Evolutionary conservation across 2,329 filamentous ascomycete species (phyloP), one percentile per base, ranked within the genome.

Genomic region (Aschersonia sp.): DNA sequence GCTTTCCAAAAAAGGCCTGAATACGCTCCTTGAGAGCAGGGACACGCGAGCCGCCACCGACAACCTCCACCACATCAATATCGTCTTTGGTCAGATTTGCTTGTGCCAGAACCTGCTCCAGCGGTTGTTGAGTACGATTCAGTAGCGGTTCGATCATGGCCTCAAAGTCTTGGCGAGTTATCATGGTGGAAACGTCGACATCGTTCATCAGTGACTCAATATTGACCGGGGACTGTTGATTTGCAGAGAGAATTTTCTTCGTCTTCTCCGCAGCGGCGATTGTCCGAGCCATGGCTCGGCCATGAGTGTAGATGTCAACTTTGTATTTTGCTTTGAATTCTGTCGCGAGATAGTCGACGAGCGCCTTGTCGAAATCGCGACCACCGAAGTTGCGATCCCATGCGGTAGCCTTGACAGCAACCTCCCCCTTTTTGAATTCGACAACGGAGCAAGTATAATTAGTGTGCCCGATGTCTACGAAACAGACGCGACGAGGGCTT

Each of bases 181-280:
- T 76, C 76, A 94, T 84, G 51, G 84, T 74, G 47, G 79, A 79
- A 39, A 95, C 92, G 64, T 98, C 92, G 52, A 95, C 73, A 64
- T 98, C 92, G 68, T 97, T 94, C 89, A 98, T 97, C 57, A 98
- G 75, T 37, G 89, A 96, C 73, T 98, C 92, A 60, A 98, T 94
- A 75, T 89, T 97, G 66, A 98, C 69, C 45, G 90, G 87, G 14
- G 90, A 88, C 62, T 85, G 78, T 57, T 89, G 85, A 72, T 97
- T 97, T 63, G 92, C 92, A 37, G 90, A 97, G 49, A 98, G 75
- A 48, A 97, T 83, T 81, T 97, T 97, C 83, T 98, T 98, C 63
- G 94, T 72, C 78, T 95, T 96, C 77, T 98, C 92, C 48, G 89
- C 88, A 49, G 86, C 88, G 52, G 87, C 81, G 42, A 85, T 77